Evolutionary conservation across 768 basidiomycete species (phyloP), one percentile per base, ranked within the genome.

Genomic region (Russula virescens): DNA sequence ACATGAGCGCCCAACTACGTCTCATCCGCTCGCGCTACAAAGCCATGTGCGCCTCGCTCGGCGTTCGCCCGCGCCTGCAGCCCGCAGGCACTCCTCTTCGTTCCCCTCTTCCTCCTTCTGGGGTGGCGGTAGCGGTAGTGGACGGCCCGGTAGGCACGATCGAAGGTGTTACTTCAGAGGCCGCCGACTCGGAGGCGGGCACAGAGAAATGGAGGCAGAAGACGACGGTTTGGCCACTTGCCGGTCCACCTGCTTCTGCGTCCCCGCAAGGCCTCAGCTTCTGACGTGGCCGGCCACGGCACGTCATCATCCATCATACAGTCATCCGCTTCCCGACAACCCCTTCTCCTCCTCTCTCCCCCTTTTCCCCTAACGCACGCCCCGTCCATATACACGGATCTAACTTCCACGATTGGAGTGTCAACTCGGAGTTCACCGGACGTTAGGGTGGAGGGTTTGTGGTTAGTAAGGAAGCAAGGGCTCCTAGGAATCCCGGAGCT

Each of bases 1-100:
- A 97, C 72, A 82, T 96, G 49, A 74, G 85, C 10, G 84, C 83
- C 59, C 81, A 94, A 28, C 84, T 96, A 66, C 82, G 86, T 28
- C 85, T 91, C 65, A 94, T 98, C 62, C 83, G 92, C 46, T 91
- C 94, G 1, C 82, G 89, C 65, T 97, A 98, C 74, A 89, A 87
- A 69, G 81, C 85, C 0, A 83, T 95, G 43, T 99, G 95, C 68
- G 85, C 94, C 0, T 82, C 84, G 0, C 78, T 98, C 23, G 91
- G 90, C 35, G 81, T 93, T 10, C 71, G 80, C 28, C 83, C 85
- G 14, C 75, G 76, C 2, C 46, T 80, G 16, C 71, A 74, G 5
- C 72, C 74, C 18, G 66, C 68, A 31, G 31, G 31, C 7, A n/a
- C 58, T 23, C 47, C 59, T 25, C 26, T 2, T 38, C 13, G 38